Evolutionary conservation across 169 alveolate genomes (phyloP), one percentile per base, ranked within the genome.

Genomic region (Theileria orientalis): DNA sequence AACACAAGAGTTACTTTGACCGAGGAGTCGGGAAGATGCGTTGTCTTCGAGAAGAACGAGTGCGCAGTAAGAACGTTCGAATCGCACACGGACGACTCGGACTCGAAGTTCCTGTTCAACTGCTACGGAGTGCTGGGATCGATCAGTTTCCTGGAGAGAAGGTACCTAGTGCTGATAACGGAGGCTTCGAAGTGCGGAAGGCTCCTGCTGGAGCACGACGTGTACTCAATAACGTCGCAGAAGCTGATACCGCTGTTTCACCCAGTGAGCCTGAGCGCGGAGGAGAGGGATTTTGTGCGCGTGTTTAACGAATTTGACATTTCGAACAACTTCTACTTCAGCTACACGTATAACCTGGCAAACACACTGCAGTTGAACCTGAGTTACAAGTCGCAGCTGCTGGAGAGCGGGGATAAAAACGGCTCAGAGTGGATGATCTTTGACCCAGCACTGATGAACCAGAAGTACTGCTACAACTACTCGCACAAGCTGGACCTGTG

Each of bases 331-430:
- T 75, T 79, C 49, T 89, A 85, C 59, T 89, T 82, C 77, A 83
- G 92, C 8, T 83, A 89, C 37, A 82, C 91, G 29, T 89, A 89
- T 30, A 83, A 84, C 63, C 41, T 89, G 59, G 56, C 90, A 1
- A 57, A 73, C 46, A 42, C 83, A 25, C 83, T 75, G 0, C 94
- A 89, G 49, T 44, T 63, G 30, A 89, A 89, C 51, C 41, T 29
- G 33, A 41, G 46, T 29, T 11, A 27, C 1, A 76, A 70, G 13
- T 63, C 67, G 11, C n/a, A 23, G 41, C 13, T 13, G 42, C 46
- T 62, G 49, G 76, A 78, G 11, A 3, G 30, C 30, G 57, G 57
- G 3, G 57, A 47, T n/a, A 47, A 47, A 3, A n/a, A n/a, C n/a
- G 42, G 40, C 44, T 25, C 56, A 2, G 49, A 40, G 27, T 84